Evolutionary conservation across 176 grass and related monocot genomes (phyloP), one percentile per base, ranked within the genome.

Genomic region (Musa troglodytarum): DNA sequence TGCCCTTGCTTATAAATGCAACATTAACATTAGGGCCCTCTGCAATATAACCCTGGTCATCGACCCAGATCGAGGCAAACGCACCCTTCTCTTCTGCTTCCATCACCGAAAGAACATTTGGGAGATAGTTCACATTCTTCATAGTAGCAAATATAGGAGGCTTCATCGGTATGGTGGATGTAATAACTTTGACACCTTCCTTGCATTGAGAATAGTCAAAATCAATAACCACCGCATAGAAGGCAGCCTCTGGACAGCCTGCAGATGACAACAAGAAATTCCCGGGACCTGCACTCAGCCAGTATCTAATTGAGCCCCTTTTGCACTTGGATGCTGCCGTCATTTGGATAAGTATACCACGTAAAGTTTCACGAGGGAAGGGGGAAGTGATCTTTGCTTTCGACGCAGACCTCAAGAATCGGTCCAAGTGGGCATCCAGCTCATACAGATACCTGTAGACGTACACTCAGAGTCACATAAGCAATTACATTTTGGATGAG

Each of bases 21-120:
- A 93, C 86, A 67, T 97, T 97, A 86, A 97, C 92, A 78, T 89
- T 98, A 25, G 94, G 92, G 72, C 90, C 94, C 72, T 93, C 90
- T 4, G 90, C 90, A 3, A 93, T 69, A 10, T 91, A 98, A n/a
- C 88, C 94, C 26, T 90, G 81, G 51, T 98, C 86, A 53, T 98
- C 94, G 55, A 93, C 78, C 90, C 94, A 91, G 77, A 98, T 87
- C 22, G 86, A 86, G 3, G 87, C 80, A 69, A 71, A 92, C 1
- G 90, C 86, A 68, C 84, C 88, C 73, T 85, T 85, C 50, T 98
- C 88, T 76, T 93, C 94, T 0, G 88, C 94, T 72, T 98, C 90
- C 78, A 98, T 82, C 55, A 87, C 90, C 13, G 87, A 87, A 14
- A 93, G 86, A 1, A 59, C 88, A 80, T 98, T 98, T 0, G 90